phyloP scores from a whole-genome alignment of 1,284 basidiomycete species.

The Irpex sp. region DNA sequence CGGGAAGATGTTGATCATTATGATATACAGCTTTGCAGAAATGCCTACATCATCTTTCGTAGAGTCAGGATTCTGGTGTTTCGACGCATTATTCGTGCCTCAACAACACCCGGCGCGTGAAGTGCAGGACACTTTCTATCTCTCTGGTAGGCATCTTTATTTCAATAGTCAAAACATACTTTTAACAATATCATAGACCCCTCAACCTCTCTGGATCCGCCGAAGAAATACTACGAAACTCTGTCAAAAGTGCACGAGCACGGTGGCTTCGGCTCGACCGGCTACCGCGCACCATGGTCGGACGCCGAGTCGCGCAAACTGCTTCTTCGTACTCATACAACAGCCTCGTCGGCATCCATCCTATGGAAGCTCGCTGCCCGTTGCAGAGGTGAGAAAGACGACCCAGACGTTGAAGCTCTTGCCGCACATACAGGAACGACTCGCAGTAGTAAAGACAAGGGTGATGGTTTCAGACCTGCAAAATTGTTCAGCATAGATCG shows the following conservation, averaged over 20 bases:
- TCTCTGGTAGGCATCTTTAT: conserved; percentile 58
- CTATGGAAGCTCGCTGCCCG: conserved; percentile 86
- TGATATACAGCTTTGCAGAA: conserved; percentile 76
- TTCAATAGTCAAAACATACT: not conserved
- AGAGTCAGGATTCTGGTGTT: conserved; percentile 99
- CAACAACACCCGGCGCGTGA: conserved; percentile 99
- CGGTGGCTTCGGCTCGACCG: conserved; percentile 93
- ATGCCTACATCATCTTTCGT: conserved; percentile 99
- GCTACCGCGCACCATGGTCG: conserved; percentile 97
- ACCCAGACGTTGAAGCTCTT: conserved; percentile 32
- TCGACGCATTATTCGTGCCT: conserved; percentile 97
- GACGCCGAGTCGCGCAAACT: conserved; percentile 90
- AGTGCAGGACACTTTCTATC: conserved; percentile 98
- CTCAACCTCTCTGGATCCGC: conserved; percentile 71
- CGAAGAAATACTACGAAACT: conserved; percentile 85
- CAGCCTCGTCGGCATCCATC: conserved; percentile 93
- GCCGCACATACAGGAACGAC: conserved; percentile 23
- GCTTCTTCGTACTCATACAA: conserved; percentile 96
- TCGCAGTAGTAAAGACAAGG: conserved; percentile 13
- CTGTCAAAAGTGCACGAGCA: conserved; percentile 87
- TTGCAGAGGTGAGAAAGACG: conserved; percentile 61
- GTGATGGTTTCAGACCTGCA: conserved; percentile 88
- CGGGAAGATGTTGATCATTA: not conserved
- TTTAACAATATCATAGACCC: conserved; percentile 62
- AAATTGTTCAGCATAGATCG: conserved; percentile 99